Evolutionary conservation across 148 eudicot genomes (phyloP), one percentile per base, ranked within the genome.

Genomic region (Chenopodium quinoa): DNA sequence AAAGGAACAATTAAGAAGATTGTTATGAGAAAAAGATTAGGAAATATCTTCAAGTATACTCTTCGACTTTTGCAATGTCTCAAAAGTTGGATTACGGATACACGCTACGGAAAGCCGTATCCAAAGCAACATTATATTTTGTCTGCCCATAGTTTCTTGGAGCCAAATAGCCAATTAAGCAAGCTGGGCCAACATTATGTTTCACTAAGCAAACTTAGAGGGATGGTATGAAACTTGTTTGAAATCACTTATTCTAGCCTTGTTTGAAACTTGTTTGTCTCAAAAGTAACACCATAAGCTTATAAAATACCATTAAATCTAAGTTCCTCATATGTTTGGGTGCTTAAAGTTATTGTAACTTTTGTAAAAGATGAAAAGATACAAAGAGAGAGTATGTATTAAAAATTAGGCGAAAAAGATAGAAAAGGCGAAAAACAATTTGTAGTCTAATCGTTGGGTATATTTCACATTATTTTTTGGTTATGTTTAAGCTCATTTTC

Each of bases 41-140:
- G 40, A 71, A 58, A 62, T 62, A 78, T n/a, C 79, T 74, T 83
- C 58, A 64, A 78, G 73, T 16, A 58, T 83, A 68, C 70, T 67
- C 82, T 54, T 47, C 37, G 72, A 48, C 29, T 62, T 71, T 79
- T 34, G 58, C 23, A 37, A 29, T 58, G 68, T 68, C 64, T 69
- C 63, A 54, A 83, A 83, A 37, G 63, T 73, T 23, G 37, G 69
- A 75, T 75, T 62, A 83, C 73, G 34, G 63, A 44, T 47, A 71
- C 73, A 73, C 73, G 50, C 62, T 64, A 73, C 56, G 66, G 27
- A 13, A 64, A 62, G 66, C 31, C 50, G 40, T 34, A 46, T 25
- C 78, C 31, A 71, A 44, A 71, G 22, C 73, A 40, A 23, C n/a
- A 34, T 73, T 52, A 40, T 50, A 40, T 31, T 78, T 50, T 65